Percentiles rank a stretch among this genome's conserved stretches.
phyloP scores from a whole-genome alignment of 2,329 filamentous ascomycete species.

The Zasmidium citrigriseum region DNA sequence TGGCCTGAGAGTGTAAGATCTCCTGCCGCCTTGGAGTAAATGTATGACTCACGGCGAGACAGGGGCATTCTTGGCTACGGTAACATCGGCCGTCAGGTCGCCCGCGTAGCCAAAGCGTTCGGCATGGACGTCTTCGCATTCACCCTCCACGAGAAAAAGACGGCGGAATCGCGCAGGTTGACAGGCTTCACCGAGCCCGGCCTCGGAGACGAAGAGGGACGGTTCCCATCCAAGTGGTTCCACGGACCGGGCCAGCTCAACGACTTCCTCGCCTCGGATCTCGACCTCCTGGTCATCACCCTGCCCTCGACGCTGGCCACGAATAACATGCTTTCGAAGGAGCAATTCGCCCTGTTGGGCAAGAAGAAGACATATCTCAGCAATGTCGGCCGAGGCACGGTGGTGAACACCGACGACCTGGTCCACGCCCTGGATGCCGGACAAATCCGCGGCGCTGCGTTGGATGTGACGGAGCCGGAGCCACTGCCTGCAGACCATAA shows the following conservation, averaged over 20 bases:
- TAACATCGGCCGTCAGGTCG: conserved; percentile 58
- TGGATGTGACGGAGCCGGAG: conserved; percentile 77
- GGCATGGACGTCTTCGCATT: conserved; percentile 73
- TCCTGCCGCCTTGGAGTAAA: too few species aligned
- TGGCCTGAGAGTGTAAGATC: too few species aligned
- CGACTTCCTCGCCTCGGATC: conserved; percentile 53
- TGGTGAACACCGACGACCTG: conserved; percentile 63
- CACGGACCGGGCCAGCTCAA: conserved; percentile 55
- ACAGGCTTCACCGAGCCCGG: conserved; percentile 64
- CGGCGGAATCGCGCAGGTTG: conserved; percentile 63
- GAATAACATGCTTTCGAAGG: conserved; percentile 50
- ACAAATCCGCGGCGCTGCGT: conserved; percentile 59
- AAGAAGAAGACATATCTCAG: conserved; percentile 52
- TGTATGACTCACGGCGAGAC: too few species aligned
- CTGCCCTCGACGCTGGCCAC: conserved; percentile 57
- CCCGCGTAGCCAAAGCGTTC: conserved; percentile 31
- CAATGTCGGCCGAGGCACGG: conserved; percentile 67
- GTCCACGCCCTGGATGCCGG: conserved; percentile 61
- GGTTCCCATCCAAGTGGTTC: conserved; percentile 56
- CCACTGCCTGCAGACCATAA: conserved; percentile 66
- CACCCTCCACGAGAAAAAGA: conserved; percentile 65
- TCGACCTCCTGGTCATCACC: conserved; percentile 56
- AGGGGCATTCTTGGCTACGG: conserved; percentile 62
- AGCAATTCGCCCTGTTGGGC: conserved; percentile 47
- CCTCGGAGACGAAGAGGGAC: conserved; percentile 60